Conservation (phyloP, 176 grass and related monocot species). For the Oryza brachyantha region DNA sequence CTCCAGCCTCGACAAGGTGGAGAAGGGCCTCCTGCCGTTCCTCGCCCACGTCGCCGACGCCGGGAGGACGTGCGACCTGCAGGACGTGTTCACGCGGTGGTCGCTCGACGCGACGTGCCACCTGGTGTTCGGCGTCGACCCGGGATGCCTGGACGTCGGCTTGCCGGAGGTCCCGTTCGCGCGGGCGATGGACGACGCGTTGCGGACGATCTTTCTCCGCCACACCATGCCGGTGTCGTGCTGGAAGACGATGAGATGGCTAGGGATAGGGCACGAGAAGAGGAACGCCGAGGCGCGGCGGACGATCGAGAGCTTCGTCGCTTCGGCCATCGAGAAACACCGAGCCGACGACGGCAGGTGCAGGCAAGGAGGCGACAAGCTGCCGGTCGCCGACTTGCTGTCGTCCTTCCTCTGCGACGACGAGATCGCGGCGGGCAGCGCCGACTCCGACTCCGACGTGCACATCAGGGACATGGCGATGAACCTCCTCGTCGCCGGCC, state of each 20-base stretch:
- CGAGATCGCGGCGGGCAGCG: not conserved
- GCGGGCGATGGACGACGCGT: conserved; percentile 47
- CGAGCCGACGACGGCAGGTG: not conserved
- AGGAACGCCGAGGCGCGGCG: conserved; percentile 35
- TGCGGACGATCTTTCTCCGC: conserved; percentile 35
- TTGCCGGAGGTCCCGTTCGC: conserved; percentile 42
- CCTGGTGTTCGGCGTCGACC: conserved; percentile 56
- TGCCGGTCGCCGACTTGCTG: conserved; percentile 30
- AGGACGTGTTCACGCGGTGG: conserved; percentile 44
- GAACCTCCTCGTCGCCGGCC: conserved; percentile 59
- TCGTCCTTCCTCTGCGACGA: conserved; percentile 51
- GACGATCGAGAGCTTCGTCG: conserved; percentile 48
- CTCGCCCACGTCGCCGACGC: conserved; percentile 15
- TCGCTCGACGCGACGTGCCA: conserved; percentile 42
- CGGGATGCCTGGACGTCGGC: conserved; percentile 26
- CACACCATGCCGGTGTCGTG: conserved; percentile 26
- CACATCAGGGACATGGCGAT: conserved; percentile 52
- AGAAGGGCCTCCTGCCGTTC: conserved; percentile 33
- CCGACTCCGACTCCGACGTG: conserved; percentile 10
- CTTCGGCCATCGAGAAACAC: conserved; percentile 26
- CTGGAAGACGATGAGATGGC: conserved; percentile 41
- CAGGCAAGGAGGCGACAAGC: conserved; percentile 18
- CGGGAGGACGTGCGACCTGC: conserved; percentile 25
- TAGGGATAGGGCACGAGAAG: conserved; percentile 38
- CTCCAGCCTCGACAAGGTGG: conserved; percentile 34